Evolutionary conservation across 1,284 basidiomycete genomes (phyloP).

Genomic region (Sparassis latifolia): DNA sequence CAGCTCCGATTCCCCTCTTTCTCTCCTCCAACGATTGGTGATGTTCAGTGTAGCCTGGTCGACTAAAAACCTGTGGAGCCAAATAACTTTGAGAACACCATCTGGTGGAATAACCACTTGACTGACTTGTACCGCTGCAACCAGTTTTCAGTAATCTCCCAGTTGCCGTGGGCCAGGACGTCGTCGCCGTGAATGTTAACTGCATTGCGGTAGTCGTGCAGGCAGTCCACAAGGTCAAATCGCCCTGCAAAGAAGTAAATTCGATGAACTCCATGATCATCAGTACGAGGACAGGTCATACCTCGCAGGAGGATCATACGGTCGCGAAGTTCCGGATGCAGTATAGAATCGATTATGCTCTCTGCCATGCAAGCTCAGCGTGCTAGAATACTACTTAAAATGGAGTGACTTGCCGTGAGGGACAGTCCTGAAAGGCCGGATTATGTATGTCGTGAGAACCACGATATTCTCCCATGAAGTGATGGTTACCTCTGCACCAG

Average conservation of each 20-base stretch:
- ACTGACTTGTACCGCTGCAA: conserved; percentile 73
- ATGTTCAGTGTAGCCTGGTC: conserved; percentile 57
- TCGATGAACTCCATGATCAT: background rate
- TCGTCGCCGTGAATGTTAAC: conserved; percentile 84
- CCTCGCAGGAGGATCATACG: conserved; percentile 84
- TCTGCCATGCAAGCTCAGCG: conserved; percentile 35
- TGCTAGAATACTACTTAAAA: background rate
- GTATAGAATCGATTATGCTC: conserved; percentile 82
- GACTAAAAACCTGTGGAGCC: conserved; percentile 55
- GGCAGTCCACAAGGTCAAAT: conserved; percentile 70
- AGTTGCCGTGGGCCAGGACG: conserved; percentile 79
- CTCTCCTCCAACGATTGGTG: conserved; percentile 72
- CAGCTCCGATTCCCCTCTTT: conserved; percentile 65
- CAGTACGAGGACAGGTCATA: conserved; percentile 23
- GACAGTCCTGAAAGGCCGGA: conserved; percentile 53
- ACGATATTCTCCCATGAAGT: background rate
- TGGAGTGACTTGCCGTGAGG: conserved; percentile 59
- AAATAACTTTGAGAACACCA: background rate
- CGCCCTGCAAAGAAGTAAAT: conserved; percentile 41
- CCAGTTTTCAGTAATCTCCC: conserved; percentile 84
- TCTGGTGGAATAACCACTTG: background rate
- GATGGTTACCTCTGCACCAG: conserved; percentile 64
- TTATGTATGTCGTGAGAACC: background rate
- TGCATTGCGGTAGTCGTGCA: conserved; percentile 60
- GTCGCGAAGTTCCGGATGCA: conserved; percentile 83